phyloP scores from a whole-genome alignment of 2,329 filamentous ascomycete genomes.

The Alternaria arbusti region DNA sequence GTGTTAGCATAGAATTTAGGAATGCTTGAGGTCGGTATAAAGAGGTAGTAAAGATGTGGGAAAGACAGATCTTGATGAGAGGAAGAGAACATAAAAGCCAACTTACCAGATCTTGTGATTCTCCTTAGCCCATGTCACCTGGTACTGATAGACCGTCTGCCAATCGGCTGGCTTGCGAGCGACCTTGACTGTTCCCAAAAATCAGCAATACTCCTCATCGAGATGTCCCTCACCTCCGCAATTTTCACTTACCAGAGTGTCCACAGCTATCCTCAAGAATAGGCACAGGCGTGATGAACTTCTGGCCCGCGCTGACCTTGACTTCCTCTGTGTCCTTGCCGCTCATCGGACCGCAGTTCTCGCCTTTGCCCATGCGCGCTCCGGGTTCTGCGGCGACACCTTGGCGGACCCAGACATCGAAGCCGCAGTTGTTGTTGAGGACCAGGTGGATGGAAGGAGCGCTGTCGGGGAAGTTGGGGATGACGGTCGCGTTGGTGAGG shows the following conservation, averaged over 20 bases:
- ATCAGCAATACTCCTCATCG: background rate
- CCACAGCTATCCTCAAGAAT: background rate
- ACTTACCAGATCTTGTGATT: background rate
- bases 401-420: background rate
- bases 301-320: background rate
- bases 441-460: background rate
- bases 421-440: background rate
- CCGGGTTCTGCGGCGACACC: background rate
- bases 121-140: background rate
- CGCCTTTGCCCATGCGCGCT: background rate
- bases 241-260: background rate
- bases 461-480: background rate
- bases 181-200: background rate
- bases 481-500: background rate
- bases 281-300: background rate
- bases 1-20: background rate
- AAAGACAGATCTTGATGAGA: background rate
- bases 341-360: background rate
- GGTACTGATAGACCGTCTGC: background rate
- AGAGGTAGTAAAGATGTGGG: background rate
- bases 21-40: background rate
- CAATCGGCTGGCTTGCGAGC: background rate
- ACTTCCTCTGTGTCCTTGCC: background rate
- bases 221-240: background rate
- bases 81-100: background rate